Evolutionary conservation across 495 filamentous ascomycete genomes (phyloP), one percentile per base, ranked within the genome.

Genomic region (Glarea lozoyensis): DNA sequence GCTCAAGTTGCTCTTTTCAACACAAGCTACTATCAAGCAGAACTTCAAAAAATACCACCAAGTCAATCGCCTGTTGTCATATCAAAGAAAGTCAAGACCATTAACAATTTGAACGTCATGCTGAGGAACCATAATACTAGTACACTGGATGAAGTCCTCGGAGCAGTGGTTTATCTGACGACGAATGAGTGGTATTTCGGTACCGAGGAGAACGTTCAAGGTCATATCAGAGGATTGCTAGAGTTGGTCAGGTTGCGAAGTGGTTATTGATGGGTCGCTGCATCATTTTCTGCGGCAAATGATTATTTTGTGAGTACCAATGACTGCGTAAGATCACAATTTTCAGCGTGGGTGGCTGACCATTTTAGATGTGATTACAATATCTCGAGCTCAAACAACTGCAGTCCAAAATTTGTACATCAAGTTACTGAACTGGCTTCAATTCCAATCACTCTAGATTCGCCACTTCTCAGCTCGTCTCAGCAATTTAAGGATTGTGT

Each of bases 111-210:
- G 6, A 51, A 51, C 29, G 48, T 33, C 15, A 37, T 51, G 38
- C 43, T 51, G 7, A 36, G 16, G 4, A 18, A 39, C 9, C 12
- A 30, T 9, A n/a, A 42, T 4, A 39, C 20, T 1, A 20, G 37
- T 10, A 46, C 39, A 9, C 39, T n/a, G 4, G 15, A 23, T 33
- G 48, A 51, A 43, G 43, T 43, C 2, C 23, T 51, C 1, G 43
- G 33, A 10, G 48, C 22, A 12, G 48, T 51, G 9, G 25, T 46
- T 2, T 51, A 38, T 41, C 13, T 51, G 4, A 25, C 35, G n/a
- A 33, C 23, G 2, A 51, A 46, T 43, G 48, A 51, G 27, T 51
- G 48, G 48, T 51, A 51, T 18, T 51, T 42, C 43, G 35, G 38
- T 22, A 46, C 37, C 23, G 17, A 33, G 19, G 48, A 51, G 21